phyloP scores from a whole-genome alignment of 1,284 basidiomycete genomes.

The Pyrrhoderma lamaoense region DNA sequence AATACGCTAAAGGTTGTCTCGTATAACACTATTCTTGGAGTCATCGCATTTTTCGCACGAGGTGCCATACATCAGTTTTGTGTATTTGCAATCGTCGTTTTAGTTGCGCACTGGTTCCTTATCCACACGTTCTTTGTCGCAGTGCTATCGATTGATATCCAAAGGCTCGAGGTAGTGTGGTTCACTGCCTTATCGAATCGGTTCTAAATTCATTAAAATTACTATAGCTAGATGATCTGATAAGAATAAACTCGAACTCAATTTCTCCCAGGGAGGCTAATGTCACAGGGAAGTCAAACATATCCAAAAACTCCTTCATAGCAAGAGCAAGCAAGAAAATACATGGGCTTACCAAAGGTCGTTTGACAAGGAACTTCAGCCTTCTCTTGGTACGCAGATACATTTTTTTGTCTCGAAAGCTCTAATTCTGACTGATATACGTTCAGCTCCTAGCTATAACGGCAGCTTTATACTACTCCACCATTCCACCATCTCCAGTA shows the following conservation, averaged over 20 bases:
- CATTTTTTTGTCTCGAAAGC: neutral
- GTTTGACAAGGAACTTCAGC: constrained; percentile 76
- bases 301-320: neutral
- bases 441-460: constrained; percentile 66
- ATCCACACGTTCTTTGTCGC: constrained; percentile 90
- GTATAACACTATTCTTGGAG: constrained; percentile 76
- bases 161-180: constrained; percentile 69
- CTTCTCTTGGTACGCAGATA: constrained; percentile 55
- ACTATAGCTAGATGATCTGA: constrained; percentile 64
- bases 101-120: constrained; percentile 94
- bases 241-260: constrained; percentile 56
- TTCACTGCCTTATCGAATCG: constrained; percentile 5
- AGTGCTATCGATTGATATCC: constrained; percentile 85
- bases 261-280: constrained; percentile 30
- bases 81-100: constrained; percentile 86
- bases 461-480: constrained; percentile 64
- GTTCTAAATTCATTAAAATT: neutral
- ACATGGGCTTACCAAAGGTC: constrained; percentile 32
- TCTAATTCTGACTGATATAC: too few species aligned
- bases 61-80: constrained; percentile 91
- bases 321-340: neutral
- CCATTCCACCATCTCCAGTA: constrained; percentile 40
- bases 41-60: constrained; percentile 71
- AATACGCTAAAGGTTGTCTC: constrained; percentile 89
- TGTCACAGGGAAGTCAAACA: neutral